A percentile compares a stretch with the other conserved stretches of the same genome.
phyloP scores from a whole-genome alignment of 2,329 filamentous ascomycete genomes.

The Chrysoporthe puriensis region DNA sequence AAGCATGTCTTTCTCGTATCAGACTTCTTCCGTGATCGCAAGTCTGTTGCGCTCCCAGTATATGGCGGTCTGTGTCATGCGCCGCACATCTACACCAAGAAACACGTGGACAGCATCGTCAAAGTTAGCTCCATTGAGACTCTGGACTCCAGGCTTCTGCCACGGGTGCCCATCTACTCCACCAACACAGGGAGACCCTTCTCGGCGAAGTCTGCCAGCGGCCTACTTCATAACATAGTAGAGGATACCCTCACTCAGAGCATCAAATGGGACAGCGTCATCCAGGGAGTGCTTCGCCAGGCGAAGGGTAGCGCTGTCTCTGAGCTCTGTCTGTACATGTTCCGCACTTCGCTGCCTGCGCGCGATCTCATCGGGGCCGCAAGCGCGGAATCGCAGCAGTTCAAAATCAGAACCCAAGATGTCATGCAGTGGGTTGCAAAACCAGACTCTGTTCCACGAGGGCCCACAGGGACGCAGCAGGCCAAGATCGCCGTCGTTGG shows the following conservation, averaged over 20 bases:
- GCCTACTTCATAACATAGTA: slow-evolving; percentile 35
- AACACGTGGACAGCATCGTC: background rate
- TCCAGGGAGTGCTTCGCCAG: slow-evolving; percentile 25
- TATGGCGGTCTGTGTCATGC: slow-evolving; percentile 12
- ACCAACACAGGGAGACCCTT: slow-evolving; percentile 38
- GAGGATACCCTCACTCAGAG: slow-evolving; percentile 37
- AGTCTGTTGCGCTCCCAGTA: slow-evolving; percentile 37
- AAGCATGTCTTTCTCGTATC: slow-evolving; percentile 36
- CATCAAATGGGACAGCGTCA: slow-evolving; percentile 38
- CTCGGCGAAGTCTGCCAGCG: slow-evolving; percentile 32
- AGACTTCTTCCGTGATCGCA: slow-evolving; percentile 38
- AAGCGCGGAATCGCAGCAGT: background rate
- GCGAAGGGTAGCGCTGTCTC: slow-evolving; percentile 26
- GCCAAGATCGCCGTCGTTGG: slow-evolving; percentile 70
- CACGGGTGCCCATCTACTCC: slow-evolving; percentile 38
- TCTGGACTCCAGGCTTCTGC: slow-evolving; percentile 14
- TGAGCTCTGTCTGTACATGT: slow-evolving; percentile 33
- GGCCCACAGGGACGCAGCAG: slow-evolving; percentile 32
- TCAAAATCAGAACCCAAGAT: slow-evolving; percentile 24
- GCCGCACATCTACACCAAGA: slow-evolving; percentile 14
- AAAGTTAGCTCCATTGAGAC: background rate
- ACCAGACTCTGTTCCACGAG: slow-evolving; percentile 10
- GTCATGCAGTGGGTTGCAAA: slow-evolving; percentile 33
- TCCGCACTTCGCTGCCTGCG: slow-evolving; percentile 36
- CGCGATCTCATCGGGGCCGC: slow-evolving; percentile 35